Evolutionary conservation across 306 rosid species (phyloP), one percentile per base, ranked within the genome.

Genomic region (Prunus salicina): DNA sequence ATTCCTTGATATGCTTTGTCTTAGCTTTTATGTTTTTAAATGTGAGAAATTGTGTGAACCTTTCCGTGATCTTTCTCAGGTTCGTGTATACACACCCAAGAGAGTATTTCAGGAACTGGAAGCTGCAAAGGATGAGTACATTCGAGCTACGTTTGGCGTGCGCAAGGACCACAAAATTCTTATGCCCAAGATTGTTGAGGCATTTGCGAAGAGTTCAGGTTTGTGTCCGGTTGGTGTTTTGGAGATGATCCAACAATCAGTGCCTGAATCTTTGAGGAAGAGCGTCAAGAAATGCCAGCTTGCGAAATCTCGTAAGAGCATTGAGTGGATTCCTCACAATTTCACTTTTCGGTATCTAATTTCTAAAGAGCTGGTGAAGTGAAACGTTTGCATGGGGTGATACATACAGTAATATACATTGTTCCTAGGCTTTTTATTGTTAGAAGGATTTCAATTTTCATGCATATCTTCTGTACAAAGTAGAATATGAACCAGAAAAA

Each of bases 251-350:
- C 97, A 82, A 74, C 85, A 81, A 75, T 68, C 87, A 13, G 76
- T 92, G 69, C 99, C 98, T 1, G 93, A 92, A 74, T 89, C 96
- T 45, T 68, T 89, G 18, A 83, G 88, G 82, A 95, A 91, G 87
- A 88, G 85, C 67, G 67, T 88, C 27, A 90, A 89, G 86, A 88
- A 85, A 67, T 81, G 84, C 50, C 86, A 75, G 68, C 34, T 69
- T 46, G 87, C 80, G 5, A 95, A 90, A 69, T 84, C 91, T 8
- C 80, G 83, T 46, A 95, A 95, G 91, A 82, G 71, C 87, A 86
- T 95, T 47, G 96, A 92, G 79, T 95, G 93, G 92, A 79, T 82
- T 78, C 91, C 97, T 58, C 97, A 91, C 75, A 89, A 88, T 79
- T 92, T 90, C 38, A 69, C 88, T 51, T 95, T 95, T 76, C 88